Percentiles rank a stretch among this genome's conserved stretches.
phyloP scores from a whole-genome alignment of 179 eudicot genomes.

The Beta lomatogona region DNA sequence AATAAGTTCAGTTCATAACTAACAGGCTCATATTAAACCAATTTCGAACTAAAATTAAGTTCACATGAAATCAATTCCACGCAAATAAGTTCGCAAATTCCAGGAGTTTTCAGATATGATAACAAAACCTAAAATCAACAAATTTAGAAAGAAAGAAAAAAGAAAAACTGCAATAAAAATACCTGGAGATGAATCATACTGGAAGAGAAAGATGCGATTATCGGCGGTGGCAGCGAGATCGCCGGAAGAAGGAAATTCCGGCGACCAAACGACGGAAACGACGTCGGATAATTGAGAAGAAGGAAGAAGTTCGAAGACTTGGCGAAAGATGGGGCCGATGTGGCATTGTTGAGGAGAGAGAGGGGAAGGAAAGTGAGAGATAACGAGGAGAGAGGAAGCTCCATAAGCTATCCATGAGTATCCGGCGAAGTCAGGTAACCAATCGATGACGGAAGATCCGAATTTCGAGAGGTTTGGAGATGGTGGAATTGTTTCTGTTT shows the following conservation, averaged over 20 bases:
- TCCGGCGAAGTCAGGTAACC: constrained; percentile 75
- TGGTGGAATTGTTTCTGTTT: constrained; percentile 75
- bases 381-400: constrained; percentile 82
- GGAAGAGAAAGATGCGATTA: constrained; percentile 54
- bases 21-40: too few species aligned
- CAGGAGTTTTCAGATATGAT: too few species aligned
- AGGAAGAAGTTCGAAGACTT: constrained; percentile 54
- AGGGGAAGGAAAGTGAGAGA: constrained; percentile 82
- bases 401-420: constrained; percentile 95
- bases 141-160: background rate
- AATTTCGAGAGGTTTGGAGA: constrained; percentile 48
- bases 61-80: background rate
- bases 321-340: constrained; percentile 63
- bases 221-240: constrained; percentile 68
- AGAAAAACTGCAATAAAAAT: background rate
- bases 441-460: constrained; percentile 55
- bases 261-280: constrained; percentile 70
- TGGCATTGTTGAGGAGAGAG: constrained; percentile 42
- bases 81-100: background rate
- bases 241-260: constrained; percentile 56
- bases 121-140: too few species aligned
- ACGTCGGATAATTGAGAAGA: constrained; percentile 15
- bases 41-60: background rate
- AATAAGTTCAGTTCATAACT: too few species aligned
- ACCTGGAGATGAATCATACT: constrained; percentile 47